Base-by-base conservation (phyloP, 805 yeast species). In the Saccharomyces jurei region DNA sequence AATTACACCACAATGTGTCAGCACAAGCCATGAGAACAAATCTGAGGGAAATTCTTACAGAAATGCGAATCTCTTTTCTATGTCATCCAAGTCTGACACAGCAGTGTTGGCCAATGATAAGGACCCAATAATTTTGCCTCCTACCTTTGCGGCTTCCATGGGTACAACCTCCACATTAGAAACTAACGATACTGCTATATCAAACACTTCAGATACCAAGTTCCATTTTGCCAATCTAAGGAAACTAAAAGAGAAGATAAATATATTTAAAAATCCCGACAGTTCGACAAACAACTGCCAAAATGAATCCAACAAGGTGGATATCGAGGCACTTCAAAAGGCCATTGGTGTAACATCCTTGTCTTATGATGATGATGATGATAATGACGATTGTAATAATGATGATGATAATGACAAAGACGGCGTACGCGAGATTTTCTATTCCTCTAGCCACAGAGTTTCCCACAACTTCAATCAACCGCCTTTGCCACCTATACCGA, bases 281-380 rank as follows among this genome's bases (percentile, higher is more conserved):
- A 53, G 58, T 14, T 59, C 65, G 6, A 55, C 52, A 2, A 52
- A 52, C 36, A 47, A 41, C 25, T 55, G 57, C 8, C 52, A 31
- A 8, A 57, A 54, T 29, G 51, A 48, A 53, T 62, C 59, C 14
- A 52, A 54, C 9, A 58, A 62, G 3, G 69, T 70, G 10, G 71
- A 70, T 55, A 65, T 70, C 25, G 67, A 64, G 50, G 73, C 71
- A 5, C 55, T 70, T n/a, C 72, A 70, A 55, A 69, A 70, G 48
- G 73, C 71, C 1, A 69, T 70, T 46, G 74, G 72, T 29, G 67
- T 67, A 6, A 54, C 61, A 0, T 57, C 66, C 3, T 25, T 56
- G 13, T 49, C 54, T 30, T 55, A 55, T 27, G 61, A 57, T 14
- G 62, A 56, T 29, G 62, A 61, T n/a, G 55, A 51, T 14, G 54